Conservation (phyloP, 2,329 filamentous ascomycete genomes). For the Penicillium verrucosum region DNA sequence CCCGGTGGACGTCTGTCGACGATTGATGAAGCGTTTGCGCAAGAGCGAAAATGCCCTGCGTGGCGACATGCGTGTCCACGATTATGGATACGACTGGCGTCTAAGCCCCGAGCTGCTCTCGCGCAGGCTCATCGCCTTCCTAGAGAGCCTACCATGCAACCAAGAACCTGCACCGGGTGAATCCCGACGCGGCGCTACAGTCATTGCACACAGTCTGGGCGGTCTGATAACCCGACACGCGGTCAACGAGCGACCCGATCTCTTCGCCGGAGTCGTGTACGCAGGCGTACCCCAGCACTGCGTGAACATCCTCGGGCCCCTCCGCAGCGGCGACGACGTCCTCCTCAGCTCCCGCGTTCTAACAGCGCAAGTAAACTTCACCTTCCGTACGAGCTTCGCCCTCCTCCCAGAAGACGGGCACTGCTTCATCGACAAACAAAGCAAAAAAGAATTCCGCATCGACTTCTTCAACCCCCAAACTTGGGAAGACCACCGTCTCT, state of each 20-base stretch:
- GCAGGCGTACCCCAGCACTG: conserved; percentile 81
- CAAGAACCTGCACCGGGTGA: conserved; percentile 43
- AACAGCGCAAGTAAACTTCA: conserved; percentile 86
- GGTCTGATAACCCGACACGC: conserved; percentile 85
- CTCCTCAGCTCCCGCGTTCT: conserved; percentile 84
- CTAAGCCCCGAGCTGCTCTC: conserved; percentile 76
- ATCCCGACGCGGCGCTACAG: conserved; percentile 65
- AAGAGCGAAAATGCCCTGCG: conserved; percentile 69
- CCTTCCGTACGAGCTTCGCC: conserved; percentile 78
- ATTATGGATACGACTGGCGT: conserved; percentile 95
- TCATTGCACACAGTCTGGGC: conserved; percentile 81
- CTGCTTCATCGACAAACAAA: conserved; percentile 81
- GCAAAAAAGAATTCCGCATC: conserved; percentile 73
- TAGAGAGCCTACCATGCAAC: conserved; percentile 74
- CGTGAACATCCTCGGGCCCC: conserved; percentile 84
- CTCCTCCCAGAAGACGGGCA: conserved; percentile 82
- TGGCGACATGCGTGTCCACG: conserved; percentile 73
- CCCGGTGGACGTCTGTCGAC: conserved; percentile 81
- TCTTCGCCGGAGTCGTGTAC: conserved; percentile 83
- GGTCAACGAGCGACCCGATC: conserved; percentile 77
- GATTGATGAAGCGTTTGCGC: conserved; percentile 73
- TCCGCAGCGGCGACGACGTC: conserved; percentile 90
- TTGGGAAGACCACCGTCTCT: conserved; percentile 76
- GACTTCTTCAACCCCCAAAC: conserved; percentile 78
- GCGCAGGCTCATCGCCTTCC: conserved; percentile 65